Conservation (phyloP, 192 early-diverging fungal species). For the Entophlyctis luteolus region DNA sequence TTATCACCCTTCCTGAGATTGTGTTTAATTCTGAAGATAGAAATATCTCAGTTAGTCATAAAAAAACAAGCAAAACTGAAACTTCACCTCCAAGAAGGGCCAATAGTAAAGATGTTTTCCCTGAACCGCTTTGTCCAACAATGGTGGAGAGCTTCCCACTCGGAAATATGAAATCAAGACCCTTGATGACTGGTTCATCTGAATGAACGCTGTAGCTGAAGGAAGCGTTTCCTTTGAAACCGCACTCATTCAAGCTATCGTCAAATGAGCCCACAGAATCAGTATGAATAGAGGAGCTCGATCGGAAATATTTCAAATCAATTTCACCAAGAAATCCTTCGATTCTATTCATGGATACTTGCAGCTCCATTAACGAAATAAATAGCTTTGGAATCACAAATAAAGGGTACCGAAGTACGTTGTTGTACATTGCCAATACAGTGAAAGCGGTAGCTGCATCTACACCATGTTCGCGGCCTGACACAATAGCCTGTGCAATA, state of each 20-base stretch:
- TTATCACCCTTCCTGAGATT: constrained; percentile 6
- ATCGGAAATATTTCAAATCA: constrained; percentile 12
- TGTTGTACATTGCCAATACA: constrained; percentile 54
- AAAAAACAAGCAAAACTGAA: background rate
- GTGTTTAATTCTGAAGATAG: constrained; percentile 6
- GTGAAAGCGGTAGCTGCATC: constrained; percentile 64
- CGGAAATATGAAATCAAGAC: constrained; percentile 16
- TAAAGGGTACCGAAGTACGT: constrained; percentile 54
- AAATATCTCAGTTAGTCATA: too few relatives aligned
- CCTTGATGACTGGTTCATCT: background rate
- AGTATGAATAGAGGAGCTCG: too few relatives aligned
- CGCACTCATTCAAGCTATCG: background rate
- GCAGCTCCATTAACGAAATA: constrained; percentile 44
- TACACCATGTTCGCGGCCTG: constrained; percentile 43
- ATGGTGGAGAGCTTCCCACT: background rate
- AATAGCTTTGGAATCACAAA: constrained; percentile 51
- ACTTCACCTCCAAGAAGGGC: constrained; percentile 20
- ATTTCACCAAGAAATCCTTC: constrained; percentile 27
- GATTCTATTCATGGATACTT: constrained; percentile 48
- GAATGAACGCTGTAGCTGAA: constrained; percentile 7
- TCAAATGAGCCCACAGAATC: too few relatives aligned
- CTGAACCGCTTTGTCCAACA: constrained; percentile 18
- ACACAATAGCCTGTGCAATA: constrained; percentile 35
- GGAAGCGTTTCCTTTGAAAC: constrained; percentile 14
- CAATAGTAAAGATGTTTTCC: constrained; percentile 18